These are phyloP conservation scores for Fraxinus sp. DNA, from an alignment of 305 asterid genomes.

Conservation along the genomic window DNA sequence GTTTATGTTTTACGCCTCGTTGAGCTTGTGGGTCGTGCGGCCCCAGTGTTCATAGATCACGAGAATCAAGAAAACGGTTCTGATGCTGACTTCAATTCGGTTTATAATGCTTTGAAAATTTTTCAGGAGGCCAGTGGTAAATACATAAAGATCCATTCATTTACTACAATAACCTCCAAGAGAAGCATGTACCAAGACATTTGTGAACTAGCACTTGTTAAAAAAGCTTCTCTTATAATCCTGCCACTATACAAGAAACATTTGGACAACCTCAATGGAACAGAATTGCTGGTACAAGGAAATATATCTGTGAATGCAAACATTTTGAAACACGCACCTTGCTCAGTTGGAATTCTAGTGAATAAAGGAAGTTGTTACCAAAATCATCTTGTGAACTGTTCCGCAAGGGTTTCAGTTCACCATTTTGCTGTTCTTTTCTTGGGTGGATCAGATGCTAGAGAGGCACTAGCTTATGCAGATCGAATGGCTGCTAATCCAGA, in stretches of 20 bases:
- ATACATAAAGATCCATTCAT: slow-evolving; percentile 39
- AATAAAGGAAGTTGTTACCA: slow-evolving; percentile 29
- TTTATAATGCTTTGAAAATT: slow-evolving; percentile 53
- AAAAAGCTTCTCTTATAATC: slow-evolving; percentile 58
- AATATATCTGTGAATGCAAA: slow-evolving; percentile 35
- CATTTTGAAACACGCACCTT: slow-evolving; percentile 68
- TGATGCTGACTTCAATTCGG: slow-evolving; percentile 24
- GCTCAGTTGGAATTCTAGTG: slow-evolving; percentile 69
- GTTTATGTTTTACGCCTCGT: slow-evolving; percentile 57
- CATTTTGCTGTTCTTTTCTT: slow-evolving; percentile 58
- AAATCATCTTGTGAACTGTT: slow-evolving; percentile 19
- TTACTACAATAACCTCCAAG: slow-evolving; percentile 52
- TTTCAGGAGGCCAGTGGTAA: slow-evolving; percentile 47
- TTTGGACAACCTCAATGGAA: slow-evolving; percentile 9
- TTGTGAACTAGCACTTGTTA: slow-evolving; percentile 65
- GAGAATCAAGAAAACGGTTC: slow-evolving; percentile 29
- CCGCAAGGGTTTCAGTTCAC: slow-evolving; percentile 23
- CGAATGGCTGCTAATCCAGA: slow-evolving; percentile 44
- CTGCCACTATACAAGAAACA: slow-evolving; percentile 41
- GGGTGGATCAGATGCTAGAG: slow-evolving; percentile 87
- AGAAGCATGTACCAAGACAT: slow-evolving; percentile 73
- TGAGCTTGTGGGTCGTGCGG: slow-evolving; percentile 62
- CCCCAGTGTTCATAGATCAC: slow-evolving; percentile 61
- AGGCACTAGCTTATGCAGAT: slow-evolving; percentile 71
- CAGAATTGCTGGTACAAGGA: slow-evolving; percentile 20